Base-by-base conservation (phyloP, 1,284 basidiomycete species). In the Ganoderma sinense region DNA sequence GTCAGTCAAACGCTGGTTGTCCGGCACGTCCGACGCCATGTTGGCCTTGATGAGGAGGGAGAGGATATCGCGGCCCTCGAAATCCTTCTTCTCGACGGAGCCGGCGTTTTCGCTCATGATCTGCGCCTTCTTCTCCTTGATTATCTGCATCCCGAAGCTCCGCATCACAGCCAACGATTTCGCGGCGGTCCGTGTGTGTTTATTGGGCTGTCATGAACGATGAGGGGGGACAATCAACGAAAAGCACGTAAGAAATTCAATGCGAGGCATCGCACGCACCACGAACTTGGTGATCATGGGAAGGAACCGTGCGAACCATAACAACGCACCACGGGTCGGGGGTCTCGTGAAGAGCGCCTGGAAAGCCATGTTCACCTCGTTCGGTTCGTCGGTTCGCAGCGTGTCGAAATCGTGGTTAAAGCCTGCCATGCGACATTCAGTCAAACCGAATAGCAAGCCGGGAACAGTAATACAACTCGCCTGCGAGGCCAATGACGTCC, bases 331-430 rank as follows among this genome's bases (percentile, higher is more conserved):
- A 0, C 23, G 48, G 18, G 62, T 20, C 11, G 23, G 23, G 20
- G 40, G 66, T 16, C 11, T 11, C 26, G 36, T 40, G 51, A 74
- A 72, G 31, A 77, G 67, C 20, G 72, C 73, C 41, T 78, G 75
- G 75, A 87, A 83, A 0, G 85, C 84, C 1, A 75, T 62, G 31
- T 78, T 80, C 10, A 89, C 79, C 64, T 85, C 84, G 73, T 84
- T 83, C 2, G 78, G 65, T 18, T 74, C 62, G 18, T 77, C 72
- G 68, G 77, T 64, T 14, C 76, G 74, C 16, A 84, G 74, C 0
- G 82, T 73, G n/a, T 84, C 78, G 76, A 91, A 88, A 23, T 84
- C 74, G 74, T 89, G 88, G 75, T 85, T 84, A 79, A 91, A 91
- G 0, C 83, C 83, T 83, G 33, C 10, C 26, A 55, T 11, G 13